These are phyloP conservation scores for Mortierella sp. DNA, from an alignment of 371 early-diverging fungal species.

Conservation along the genomic window DNA sequence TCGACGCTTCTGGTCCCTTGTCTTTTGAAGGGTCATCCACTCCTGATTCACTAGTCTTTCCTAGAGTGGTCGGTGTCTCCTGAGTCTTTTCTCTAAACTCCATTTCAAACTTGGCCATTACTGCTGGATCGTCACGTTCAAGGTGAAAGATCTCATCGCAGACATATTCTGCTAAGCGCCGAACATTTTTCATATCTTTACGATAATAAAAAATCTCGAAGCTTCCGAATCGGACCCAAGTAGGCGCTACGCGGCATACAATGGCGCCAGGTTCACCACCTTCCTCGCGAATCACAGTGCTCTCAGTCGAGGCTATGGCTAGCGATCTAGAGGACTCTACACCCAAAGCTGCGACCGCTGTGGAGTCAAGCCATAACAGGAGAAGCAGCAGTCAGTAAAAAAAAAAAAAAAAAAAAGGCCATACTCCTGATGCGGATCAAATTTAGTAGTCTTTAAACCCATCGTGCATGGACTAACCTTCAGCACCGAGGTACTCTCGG, in stretches of 20 bases:
- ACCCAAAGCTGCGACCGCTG: constrained; percentile 69
- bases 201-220: constrained; percentile 86
- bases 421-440: neutral
- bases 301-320: constrained; percentile 69
- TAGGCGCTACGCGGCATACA: constrained; percentile 81
- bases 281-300: constrained; percentile 78
- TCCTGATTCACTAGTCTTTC: neutral
- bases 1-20: neutral
- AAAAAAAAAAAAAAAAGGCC: neutral
- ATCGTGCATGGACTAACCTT: constrained; percentile 62
- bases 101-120: constrained; percentile 49
- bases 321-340: constrained; percentile 87
- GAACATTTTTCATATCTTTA: constrained; percentile 65
- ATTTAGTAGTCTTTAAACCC: neutral
- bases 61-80: constrained; percentile 6
- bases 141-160: constrained; percentile 51
- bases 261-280: constrained; percentile 78
- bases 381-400: neutral
- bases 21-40: constrained; percentile 14
- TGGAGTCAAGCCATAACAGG: neutral
- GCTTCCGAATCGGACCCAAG: constrained; percentile 91
- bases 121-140: constrained; percentile 38
- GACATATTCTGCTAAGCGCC: constrained; percentile 79
- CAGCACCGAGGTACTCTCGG: constrained; percentile 88
- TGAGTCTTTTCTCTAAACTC: constrained; percentile 9